Evolutionary conservation across 768 basidiomycete species (phyloP), one percentile per base, ranked within the genome.

Genomic region (Psilocybe subaeruginosa): DNA sequence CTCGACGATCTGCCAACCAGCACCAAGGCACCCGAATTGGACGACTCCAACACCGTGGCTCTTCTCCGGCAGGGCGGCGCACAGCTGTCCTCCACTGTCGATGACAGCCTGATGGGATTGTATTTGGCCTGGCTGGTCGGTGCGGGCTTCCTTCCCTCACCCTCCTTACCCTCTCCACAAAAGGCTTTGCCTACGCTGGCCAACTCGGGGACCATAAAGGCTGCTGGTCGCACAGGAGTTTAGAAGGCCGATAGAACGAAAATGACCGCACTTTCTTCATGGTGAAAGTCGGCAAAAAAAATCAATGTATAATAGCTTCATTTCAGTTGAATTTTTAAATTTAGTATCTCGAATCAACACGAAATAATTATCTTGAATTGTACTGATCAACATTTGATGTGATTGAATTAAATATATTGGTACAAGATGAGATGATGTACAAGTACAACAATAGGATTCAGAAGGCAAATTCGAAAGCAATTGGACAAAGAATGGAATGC

Each of bases 1-100:
- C 79, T 99, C 31, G 97, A 98, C 72, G 97, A 99, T 74, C 81
- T 99, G 17, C 97, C 97, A 4, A 97, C 96, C 27, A 94, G 92
- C 70, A 99, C 97, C 27, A 97, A 96, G 74, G 87, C 95, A 0
- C 93, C 97, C 2, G 90, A 92, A 64, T 78, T 99, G 52, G 92
- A 97, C 70, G 93, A 97, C 70, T 72, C 82, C 19, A 97, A 97
- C 72, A 96, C 94, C 16, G 75, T 74, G n/a, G 79, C 82, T 9
- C 71, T 99, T 45, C 74, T 93, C 49, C 68, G 67, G 27, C 75
- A 81, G 66, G 73, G 83, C 70, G 69, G 64, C 2, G 74, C 70
- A 60, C 69, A 70, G 8, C 66, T 67, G 37, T 77, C 76, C 14
- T 77, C 74, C 64, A 93, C 93, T 0, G 95, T 99, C 41, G 85